These are phyloP conservation scores for Cymodocea nodosa DNA, from an alignment of 116 monocot genomes.

Conservation along the genomic window DNA sequence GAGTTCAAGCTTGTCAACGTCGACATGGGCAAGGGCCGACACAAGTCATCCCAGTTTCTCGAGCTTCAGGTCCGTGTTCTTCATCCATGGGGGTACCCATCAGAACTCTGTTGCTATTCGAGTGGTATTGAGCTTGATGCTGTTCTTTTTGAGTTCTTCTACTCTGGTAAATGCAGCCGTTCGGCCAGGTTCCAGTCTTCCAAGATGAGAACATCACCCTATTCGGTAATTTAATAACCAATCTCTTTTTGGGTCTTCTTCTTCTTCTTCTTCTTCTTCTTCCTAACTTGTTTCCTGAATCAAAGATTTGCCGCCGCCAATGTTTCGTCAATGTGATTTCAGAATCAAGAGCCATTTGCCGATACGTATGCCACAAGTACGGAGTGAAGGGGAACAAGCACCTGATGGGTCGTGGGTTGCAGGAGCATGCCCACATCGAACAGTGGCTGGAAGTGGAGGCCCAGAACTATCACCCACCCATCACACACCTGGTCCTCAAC, in stretches of 20 bases:
- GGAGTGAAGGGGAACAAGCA: conserved; percentile 13
- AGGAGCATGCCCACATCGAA: conserved; percentile 20
- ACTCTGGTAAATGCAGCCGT: conserved; percentile 10
- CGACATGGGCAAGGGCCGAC: conserved; percentile 16
- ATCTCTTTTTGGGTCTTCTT: neutral
- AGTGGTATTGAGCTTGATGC: neutral
- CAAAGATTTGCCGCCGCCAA: neutral
- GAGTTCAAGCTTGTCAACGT: conserved; percentile 18
- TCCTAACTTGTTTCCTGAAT: too few relatives aligned
- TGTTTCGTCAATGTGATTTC: neutral
- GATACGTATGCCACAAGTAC: conserved; percentile 20
- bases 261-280: too few relatives aligned
- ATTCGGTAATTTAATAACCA: conserved; percentile 9
- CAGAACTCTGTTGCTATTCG: too few relatives aligned
- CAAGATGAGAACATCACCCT: conserved; percentile 18
- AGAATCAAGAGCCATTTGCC: conserved; percentile 29
- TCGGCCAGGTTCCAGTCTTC: conserved; percentile 31
- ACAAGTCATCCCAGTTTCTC: conserved; percentile 15
- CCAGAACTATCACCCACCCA: conserved; percentile 12
- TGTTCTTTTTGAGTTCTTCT: neutral
- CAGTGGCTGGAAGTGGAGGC: conserved; percentile 29
- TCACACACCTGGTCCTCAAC: conserved; percentile 13
- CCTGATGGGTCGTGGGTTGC: conserved; percentile 11
- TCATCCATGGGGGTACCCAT: too few relatives aligned
- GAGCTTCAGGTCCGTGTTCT: conserved; percentile 10